Base-by-base conservation (phyloP, 2,329 filamentous ascomycete genomes). In the Talaromyces sp. region DNA sequence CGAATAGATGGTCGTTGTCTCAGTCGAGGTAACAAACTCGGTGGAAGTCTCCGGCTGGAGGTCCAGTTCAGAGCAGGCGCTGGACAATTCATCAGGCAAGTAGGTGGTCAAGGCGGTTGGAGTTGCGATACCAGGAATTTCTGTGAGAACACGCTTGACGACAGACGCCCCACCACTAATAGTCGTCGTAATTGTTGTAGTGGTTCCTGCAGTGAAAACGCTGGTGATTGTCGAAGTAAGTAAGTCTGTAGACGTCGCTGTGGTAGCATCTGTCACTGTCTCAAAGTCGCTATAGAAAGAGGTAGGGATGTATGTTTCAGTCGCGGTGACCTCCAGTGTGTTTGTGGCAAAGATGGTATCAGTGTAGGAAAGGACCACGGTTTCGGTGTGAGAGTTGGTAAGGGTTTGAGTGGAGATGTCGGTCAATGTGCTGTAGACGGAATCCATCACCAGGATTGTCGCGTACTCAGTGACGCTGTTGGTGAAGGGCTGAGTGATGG, bases 401-500 rank as follows among this genome's bases (percentile, higher is more conserved):
- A 35, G 52, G 1, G 52, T 33, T 35, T 39, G 24, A 10, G 52
- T 56, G 1, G 35, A 39, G 7, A 56, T 16, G 13, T 56, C 52
- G 3, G 52, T 56, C 16, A 39, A 19, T 19, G 52, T 56, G 52
- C 27, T 56, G 52, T n/a, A 56, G 33, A 56, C 19, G 33, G 52
- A 37, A 19, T 39, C 52, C 16, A n/a, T 39, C 52, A 35, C 10
- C 19, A 24, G 11, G 31, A 56, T 56, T 22, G 52, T 56, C 52
- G 52, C 27, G n/a, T 56, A 56, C 52, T 56, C 52, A 14, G 33
- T 56, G 33, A 39, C n/a, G 10, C n/a, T 56, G n/a, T 56, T 56
- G 16, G n/a, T 56, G 27, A 56, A 56, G 33, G 52, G 16, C 31
- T 56, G 16, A 13, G 52, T 39, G 33, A 56, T 56, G 31, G 33